Base-by-base conservation (phyloP, 2,329 filamentous ascomycete species). In the Cryphonectria japonica region DNA sequence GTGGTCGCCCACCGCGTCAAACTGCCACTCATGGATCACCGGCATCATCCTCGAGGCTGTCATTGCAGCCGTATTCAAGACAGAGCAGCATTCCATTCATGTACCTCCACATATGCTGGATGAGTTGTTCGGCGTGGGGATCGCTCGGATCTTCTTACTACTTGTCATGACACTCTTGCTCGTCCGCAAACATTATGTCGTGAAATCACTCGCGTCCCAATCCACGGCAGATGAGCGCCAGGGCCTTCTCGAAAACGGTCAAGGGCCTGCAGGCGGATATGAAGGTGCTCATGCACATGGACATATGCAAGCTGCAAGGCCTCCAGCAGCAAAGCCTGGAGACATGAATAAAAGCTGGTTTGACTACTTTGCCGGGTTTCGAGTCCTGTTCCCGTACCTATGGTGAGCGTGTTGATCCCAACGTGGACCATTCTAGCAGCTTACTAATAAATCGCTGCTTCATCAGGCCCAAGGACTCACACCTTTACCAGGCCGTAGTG, bases 311-410 rank as follows among this genome's bases (percentile, higher is more conserved):
- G 76, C 54, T 69, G 75, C 11, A 73, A 60, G 32, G 46, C 68
- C 75, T 3, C 59, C 75, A 16, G 70, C 69, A 6, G 71, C 64
- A 1, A 74, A 76, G 50, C 69, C 72, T 3, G 75, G 78, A 66
- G 77, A 79, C 13, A 78, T 80, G 61, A 77, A 79, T 39, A 78
- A 79, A 2, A 78, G 82, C 2, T 85, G 83, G 83, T 76, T 85
- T 13, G 83, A 84, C 72, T 85, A 85, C 71, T 78, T 85, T 72
- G 79, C 82, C 16, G 83, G 83, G 0, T 85, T 84, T 73, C 74
- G 78, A 19, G 79, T 83, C 13, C 76, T 85, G 7, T 84, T 85
- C 43, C 83, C 83, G 2, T 85, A 83, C 60, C 76, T 85, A 1
- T 85, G 83, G 83, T 72, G 64, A 46, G 69, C 13, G 9, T 5